These are phyloP conservation scores for Leptographium galeiforme DNA, from an alignment of 2,329 filamentous ascomycete genomes.

Conservation along the genomic window DNA sequence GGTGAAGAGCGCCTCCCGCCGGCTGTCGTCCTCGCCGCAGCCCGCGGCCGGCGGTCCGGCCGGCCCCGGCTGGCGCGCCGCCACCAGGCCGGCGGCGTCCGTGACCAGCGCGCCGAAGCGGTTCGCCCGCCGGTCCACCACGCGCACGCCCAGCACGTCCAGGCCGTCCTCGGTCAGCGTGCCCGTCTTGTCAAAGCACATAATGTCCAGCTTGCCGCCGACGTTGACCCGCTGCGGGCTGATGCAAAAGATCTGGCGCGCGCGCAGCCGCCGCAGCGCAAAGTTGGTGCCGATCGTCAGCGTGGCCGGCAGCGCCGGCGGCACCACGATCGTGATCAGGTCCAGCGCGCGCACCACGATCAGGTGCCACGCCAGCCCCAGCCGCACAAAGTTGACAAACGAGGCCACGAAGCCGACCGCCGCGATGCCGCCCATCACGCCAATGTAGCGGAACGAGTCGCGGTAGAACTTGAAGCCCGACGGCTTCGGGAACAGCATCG, in stretches of 20 bases:
- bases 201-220: constrained; percentile 85
- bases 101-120: constrained; percentile 66
- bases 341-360: constrained; percentile 89
- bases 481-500: constrained; percentile 97
- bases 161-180: constrained; percentile 92
- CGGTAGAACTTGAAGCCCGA: constrained; percentile 98
- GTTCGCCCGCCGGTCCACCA: constrained; percentile 49
- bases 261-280: constrained; percentile 71
- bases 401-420: constrained; percentile 79
- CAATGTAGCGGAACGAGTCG: constrained; percentile 95
- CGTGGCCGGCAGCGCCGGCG: constrained; percentile 85
- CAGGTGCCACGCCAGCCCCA: constrained; percentile 73
- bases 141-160: constrained; percentile 78
- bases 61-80: constrained; percentile 1
- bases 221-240: constrained; percentile 96
- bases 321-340: constrained; percentile 94
- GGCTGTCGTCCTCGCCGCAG: constrained; percentile 16
- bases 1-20: constrained; percentile 62
- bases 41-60: background rate
- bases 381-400: constrained; percentile 80
- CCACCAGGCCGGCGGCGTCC: constrained; percentile 28
- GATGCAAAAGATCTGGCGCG: constrained; percentile 91
- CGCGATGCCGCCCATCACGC: constrained; percentile 85
- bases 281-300: constrained; percentile 96
- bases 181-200: constrained; percentile 99